A percentile compares a stretch with the other conserved stretches of the same genome.
phyloP scores from a whole-genome alignment of 1,284 basidiomycete species.

The Sporisorium graminicola region DNA sequence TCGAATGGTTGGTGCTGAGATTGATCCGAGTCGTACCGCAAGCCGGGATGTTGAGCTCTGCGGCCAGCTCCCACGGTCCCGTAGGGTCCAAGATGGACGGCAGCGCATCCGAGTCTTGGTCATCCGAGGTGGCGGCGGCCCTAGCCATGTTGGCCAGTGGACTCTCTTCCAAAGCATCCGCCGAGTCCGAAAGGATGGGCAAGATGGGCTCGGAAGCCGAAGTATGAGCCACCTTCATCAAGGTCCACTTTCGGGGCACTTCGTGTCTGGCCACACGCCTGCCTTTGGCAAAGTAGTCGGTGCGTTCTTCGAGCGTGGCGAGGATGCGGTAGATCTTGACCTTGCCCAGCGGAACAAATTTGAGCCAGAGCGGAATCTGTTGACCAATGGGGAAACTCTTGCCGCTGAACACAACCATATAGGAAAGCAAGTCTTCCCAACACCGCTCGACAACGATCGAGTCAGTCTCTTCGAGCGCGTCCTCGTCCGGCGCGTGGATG shows the following conservation, averaged over 20 bases:
- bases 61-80: constrained; percentile 75
- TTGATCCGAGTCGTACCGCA: constrained; percentile 74
- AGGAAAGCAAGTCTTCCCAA: constrained; percentile 92
- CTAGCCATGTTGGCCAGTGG: constrained; percentile 70
- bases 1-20: constrained; percentile 85
- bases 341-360: constrained; percentile 85
- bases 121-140: constrained; percentile 51
- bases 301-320: constrained; percentile 82
- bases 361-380: constrained; percentile 82
- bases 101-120: constrained; percentile 49
- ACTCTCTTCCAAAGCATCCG: constrained; percentile 70
- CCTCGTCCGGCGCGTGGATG: constrained; percentile 77
- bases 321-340: constrained; percentile 84
- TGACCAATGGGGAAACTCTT: constrained; percentile 78
- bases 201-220: constrained; percentile 76
- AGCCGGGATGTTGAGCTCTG: constrained; percentile 58
- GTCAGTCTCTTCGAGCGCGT: constrained; percentile 78
- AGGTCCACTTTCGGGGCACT: constrained; percentile 76
- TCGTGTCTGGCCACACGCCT: constrained; percentile 81
- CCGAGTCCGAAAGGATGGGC: constrained; percentile 75
- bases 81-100: constrained; percentile 72
- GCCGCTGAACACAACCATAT: constrained; percentile 81
- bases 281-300: constrained; percentile 71
- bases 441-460: constrained; percentile 87
- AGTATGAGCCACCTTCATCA: constrained; percentile 76